Percentiles rank a stretch among this genome's conserved stretches.
These are phyloP conservation scores for Trifolium dubium DNA, from an alignment of 306 rosid genomes.

Conservation along the genomic window DNA sequence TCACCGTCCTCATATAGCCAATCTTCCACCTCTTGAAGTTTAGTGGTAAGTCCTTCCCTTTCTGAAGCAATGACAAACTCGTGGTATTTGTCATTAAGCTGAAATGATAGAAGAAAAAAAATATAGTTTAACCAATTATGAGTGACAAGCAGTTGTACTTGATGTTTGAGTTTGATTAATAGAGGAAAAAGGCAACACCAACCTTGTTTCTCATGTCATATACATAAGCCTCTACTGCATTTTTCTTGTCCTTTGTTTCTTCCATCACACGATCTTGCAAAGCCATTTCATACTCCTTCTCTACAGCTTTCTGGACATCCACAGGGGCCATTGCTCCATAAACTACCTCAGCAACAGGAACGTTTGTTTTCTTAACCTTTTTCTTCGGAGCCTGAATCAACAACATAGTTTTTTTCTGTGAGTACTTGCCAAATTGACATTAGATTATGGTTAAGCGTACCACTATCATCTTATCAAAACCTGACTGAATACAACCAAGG, in stretches of 20 bases:
- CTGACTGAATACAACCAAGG: background rate
- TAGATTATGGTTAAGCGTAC: background rate
- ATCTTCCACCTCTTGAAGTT: constrained; percentile 90
- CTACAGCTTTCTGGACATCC: constrained; percentile 86
- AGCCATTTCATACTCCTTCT: constrained; percentile 97
- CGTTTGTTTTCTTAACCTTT: constrained; percentile 75
- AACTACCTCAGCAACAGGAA: constrained; percentile 70
- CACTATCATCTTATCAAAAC: background rate
- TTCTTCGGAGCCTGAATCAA: constrained; percentile 79
- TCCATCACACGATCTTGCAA: constrained; percentile 97
- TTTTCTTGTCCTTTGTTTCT: constrained; percentile 94
- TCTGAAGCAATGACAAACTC: constrained; percentile 77
- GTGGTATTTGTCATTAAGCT: constrained; percentile 82
- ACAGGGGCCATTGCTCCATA: constrained; percentile 67
- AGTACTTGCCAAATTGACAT: background rate
- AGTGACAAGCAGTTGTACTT: background rate
- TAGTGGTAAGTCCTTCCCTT: constrained; percentile 62
- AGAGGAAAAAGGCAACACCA: background rate
- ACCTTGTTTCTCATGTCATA: constrained; percentile 97
- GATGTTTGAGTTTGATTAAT: background rate
- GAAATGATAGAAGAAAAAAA: constrained; percentile 26
- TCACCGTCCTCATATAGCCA: constrained; percentile 98
- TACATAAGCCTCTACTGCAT: constrained; percentile 93
- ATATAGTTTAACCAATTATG: constrained; percentile 1
- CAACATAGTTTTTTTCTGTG: background rate